Conservation (phyloP, 768 basidiomycete genomes). For the Amanita subjunquillea region DNA sequence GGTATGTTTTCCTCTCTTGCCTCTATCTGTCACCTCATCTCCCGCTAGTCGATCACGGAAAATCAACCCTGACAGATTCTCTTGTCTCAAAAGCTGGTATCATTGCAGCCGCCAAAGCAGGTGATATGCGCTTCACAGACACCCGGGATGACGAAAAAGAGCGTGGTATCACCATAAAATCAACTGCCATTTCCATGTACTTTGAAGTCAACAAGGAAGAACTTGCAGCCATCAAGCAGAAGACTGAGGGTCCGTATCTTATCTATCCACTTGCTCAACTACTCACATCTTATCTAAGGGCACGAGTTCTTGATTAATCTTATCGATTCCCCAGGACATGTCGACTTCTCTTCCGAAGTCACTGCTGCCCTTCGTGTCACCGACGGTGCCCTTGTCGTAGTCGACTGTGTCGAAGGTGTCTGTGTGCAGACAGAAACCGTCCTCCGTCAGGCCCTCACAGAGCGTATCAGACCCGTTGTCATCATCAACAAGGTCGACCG, state of each 20-base stretch:
- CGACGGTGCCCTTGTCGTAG: conserved; percentile 98
- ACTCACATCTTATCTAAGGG: conserved; percentile 30
- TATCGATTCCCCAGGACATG: conserved; percentile 99
- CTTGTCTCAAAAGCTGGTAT: conserved; percentile 99
- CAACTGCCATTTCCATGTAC: conserved; percentile 99
- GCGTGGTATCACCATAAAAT: conserved; percentile 99
- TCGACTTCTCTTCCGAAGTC: conserved; percentile 99
- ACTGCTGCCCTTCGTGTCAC: conserved; percentile 99
- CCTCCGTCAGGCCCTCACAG: conserved; percentile 89
- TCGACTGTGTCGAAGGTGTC: conserved; percentile 99
- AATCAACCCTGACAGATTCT: conserved; percentile 98
- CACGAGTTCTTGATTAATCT: conserved; percentile 99
- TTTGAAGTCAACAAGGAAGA: conserved; percentile 94
- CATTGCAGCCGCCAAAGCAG: conserved; percentile 89
- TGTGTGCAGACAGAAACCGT: conserved; percentile 99
- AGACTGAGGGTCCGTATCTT: conserved; percentile 66
- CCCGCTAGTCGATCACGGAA: conserved; percentile 91
- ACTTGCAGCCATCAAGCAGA: conserved; percentile 77
- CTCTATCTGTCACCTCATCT: conserved; percentile 7
- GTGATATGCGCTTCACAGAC: conserved; percentile 95
- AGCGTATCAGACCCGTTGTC: conserved; percentile 99
- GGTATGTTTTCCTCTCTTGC: conserved; percentile 26
- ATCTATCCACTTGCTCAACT: background rate
- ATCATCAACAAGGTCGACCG: conserved; percentile 99
- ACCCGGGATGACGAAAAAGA: conserved; percentile 98